Base-by-base conservation (phyloP, 2,329 filamentous ascomycete genomes). In the Curvularia eragrostidis region DNA sequence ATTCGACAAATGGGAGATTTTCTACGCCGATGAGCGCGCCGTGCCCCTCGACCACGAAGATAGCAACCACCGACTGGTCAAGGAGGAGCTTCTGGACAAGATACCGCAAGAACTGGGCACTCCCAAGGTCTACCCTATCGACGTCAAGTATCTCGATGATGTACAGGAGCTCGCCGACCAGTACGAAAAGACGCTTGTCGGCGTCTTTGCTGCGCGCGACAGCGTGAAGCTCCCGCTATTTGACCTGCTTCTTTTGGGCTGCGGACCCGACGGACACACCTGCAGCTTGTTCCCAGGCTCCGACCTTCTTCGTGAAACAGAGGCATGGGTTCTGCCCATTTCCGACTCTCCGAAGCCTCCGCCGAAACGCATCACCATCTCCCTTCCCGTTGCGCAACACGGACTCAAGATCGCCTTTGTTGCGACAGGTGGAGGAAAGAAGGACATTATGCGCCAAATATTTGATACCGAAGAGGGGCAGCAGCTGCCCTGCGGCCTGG, bases 1-100 rank as follows among this genome's bases (percentile, higher is more conserved):
- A 70, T 97, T 96, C 79, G 82, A 84, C 75, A 92, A 91, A 78
- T 99, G 95, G 95, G 91, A 98, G 73, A 91, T 99, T 74, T 99
- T 98, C 84, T 98, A 97, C 79, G 94, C 94, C 74, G 95, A 99
- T 76, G 95, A 99, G 84, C 91, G 95, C 73, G 91, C 91, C 68
- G 95, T 98, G 52, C 91, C 95, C 21, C 88, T 97, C 67, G 89
- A 95, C 77, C 90, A 98, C 80, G 85, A 87, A 65, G 94, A 99
- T 81, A 97, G 93, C 82, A 99, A 98, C 82, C 97, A 97, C 80
- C 87, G 83, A 60, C 87, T 97, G 43, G 81, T 98, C 67, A 95
- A 97, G 82, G 82, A 87, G 47, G 93, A 97, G 80, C 84, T 97
- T 49, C 83, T 99, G 62, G 89, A 93, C 81, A 94, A 96, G 81